These are phyloP conservation scores for Linaria vulgaris DNA, from an alignment of 257 asterid species.

Conservation along the genomic window DNA sequence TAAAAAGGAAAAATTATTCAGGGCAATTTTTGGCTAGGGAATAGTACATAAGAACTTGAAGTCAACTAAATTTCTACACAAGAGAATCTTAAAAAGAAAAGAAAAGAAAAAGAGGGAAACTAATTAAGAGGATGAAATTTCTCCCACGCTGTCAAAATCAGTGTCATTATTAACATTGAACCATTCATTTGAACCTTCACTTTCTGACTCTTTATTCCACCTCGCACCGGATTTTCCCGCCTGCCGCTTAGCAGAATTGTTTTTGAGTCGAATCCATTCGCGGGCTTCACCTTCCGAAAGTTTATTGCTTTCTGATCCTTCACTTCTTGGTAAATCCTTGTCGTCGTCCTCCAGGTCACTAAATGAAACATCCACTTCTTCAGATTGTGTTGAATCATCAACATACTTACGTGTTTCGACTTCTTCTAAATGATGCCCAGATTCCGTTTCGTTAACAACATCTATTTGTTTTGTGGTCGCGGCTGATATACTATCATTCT, in stretches of 20 bases:
- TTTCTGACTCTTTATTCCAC: conserved; percentile 64
- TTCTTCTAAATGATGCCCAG: conserved; percentile 29
- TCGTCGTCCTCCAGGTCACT: conserved; percentile 80
- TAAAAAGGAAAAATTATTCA: no score
- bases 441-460: conserved; percentile 29
- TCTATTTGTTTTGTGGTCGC: conserved; percentile 31
- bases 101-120: conserved; percentile 7
- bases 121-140: conserved; percentile 30
- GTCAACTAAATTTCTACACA: no score
- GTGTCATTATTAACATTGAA: conserved; percentile 59
- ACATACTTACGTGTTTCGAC: neutral
- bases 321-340: neutral
- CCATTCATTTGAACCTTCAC: conserved; percentile 77
- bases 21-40: no score
- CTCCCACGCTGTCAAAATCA: conserved; percentile 55
- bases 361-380: conserved; percentile 57
- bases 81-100: no score
- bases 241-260: conserved; percentile 32
- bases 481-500: conserved; percentile 21
- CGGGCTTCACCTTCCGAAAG: conserved; percentile 37
- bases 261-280: conserved; percentile 58
- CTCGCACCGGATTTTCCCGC: conserved; percentile 28
- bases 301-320: conserved; percentile 10
- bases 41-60: no score
- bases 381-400: conserved; percentile 30